phyloP scores from a whole-genome alignment of 257 asterid species.

The Solanum phureja region DNA sequence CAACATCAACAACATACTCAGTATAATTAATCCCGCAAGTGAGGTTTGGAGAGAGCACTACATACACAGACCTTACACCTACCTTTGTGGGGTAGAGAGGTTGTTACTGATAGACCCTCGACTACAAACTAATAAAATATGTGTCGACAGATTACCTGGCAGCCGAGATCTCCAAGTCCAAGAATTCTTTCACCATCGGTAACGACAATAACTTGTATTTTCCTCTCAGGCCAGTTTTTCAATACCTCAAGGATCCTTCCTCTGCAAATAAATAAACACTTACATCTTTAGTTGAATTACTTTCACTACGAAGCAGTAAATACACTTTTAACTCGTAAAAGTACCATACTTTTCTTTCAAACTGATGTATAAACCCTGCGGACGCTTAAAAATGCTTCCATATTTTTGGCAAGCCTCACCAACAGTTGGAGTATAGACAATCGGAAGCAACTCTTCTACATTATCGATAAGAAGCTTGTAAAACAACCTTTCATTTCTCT shows the following conservation, averaged over 20 bases:
- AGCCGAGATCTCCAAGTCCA: constrained; percentile 96
- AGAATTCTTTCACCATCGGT: constrained; percentile 96
- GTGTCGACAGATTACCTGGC: constrained; percentile 45
- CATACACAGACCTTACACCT: background rate
- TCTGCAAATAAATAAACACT: background rate
- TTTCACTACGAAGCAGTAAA: background rate
- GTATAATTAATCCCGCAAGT: background rate
- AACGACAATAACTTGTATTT: constrained; percentile 82
- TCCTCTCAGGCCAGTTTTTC: constrained; percentile 33
- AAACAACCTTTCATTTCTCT: constrained; percentile 84
- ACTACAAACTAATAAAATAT: background rate
- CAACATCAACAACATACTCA: background rate
- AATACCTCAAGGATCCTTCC: too few species aligned
- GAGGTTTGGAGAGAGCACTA: background rate
- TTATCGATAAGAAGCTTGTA: constrained; percentile 84
- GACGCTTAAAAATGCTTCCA: constrained; percentile 80
- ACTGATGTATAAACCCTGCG: constrained; percentile 88
- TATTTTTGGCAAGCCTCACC: constrained; percentile 98
- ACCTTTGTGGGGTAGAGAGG: background rate
- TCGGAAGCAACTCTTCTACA: constrained; percentile 85
- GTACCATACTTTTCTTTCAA: constrained; percentile 72
- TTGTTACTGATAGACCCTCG: background rate
- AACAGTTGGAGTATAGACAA: constrained; percentile 84
- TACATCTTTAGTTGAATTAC: background rate
- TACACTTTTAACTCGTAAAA: background rate